Percentiles rank a stretch among this genome's conserved stretches.
These are phyloP conservation scores for Ulvella scutata DNA, from an alignment of 139 green algal species.

Conservation along the genomic window DNA sequence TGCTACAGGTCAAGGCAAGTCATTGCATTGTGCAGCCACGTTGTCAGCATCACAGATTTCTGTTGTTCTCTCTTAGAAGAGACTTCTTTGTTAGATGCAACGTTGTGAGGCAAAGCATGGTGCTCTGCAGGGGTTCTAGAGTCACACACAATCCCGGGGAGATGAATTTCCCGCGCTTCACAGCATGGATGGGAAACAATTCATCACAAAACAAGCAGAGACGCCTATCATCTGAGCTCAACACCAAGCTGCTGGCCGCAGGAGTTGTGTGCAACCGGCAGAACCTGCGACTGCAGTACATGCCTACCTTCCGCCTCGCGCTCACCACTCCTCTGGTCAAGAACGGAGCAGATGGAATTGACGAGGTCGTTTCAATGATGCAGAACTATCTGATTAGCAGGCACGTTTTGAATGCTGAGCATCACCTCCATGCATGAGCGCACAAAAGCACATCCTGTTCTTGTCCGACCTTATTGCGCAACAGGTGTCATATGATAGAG, in stretches of 20 bases:
- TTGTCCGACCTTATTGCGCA: no score
- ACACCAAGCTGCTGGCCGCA: constrained; percentile 52
- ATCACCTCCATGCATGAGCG: no score
- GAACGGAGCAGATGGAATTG: constrained; percentile 52
- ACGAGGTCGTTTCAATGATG: constrained; percentile 29
- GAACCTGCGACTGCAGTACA: constrained; percentile 58
- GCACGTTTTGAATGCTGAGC: no score
- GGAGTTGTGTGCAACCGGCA: constrained; percentile 17
- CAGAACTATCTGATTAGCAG: constrained; percentile 21
- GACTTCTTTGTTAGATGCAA: no score
- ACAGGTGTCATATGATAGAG: no score
- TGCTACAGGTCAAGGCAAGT: no score
- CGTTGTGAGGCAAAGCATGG: no score
- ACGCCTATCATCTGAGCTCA: constrained; percentile 75
- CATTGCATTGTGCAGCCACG: no score
- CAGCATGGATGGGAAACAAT: constrained; percentile 83
- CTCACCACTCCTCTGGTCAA: constrained; percentile 30
- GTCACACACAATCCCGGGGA: background rate
- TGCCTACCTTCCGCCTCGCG: constrained; percentile 40
- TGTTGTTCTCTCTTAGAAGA: no score
- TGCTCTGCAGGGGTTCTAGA: constrained; percentile 12
- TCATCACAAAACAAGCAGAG: constrained; percentile 66
- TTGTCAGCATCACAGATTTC: no score
- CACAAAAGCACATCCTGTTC: no score
- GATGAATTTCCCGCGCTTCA: constrained; percentile 53